Base-by-base conservation (phyloP, 202 grass and related monocot genomes). In the Miscanthus sacchariflorus region DNA sequence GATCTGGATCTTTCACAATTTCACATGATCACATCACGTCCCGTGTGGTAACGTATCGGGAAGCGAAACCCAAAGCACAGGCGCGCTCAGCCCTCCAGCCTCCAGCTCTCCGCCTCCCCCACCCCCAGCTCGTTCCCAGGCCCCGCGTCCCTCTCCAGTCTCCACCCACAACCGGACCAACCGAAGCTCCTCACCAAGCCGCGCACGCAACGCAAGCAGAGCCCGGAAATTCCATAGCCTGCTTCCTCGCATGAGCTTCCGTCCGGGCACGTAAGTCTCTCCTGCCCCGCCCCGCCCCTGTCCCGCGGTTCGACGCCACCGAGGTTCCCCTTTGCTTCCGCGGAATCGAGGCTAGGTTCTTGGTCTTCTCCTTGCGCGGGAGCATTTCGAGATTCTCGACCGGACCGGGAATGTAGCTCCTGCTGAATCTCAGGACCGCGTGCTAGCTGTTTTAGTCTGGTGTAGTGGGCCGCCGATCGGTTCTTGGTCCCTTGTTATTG, bases 221-320 rank as follows among this genome's bases (percentile, higher is more conserved):
- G 18, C 28, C 28, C 28, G 28, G 12, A 38, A 58, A 35, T 12
- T 73, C 35, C 49, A 35, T 12, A 4, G 35, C 5, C 68, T 72
- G 9, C 81, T 9, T 63, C 28, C 28, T n/a, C 81, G 12, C 81
- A 10, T 48, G 85, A 81, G 85, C 79, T 88, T 52, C 77, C n/a
- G 35, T 52, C 36, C 64, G 4, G 38, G 9, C 76, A 66, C 82
- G 90, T 91, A 88, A 85, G 77, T 85, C 19, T 44, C 19, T 83
- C 6, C 4, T 7, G 19, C 24, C 40, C 63, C 63, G 25, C 27
- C 44, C 66, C 66, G 48, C 56, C 7, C 17, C 9, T 7, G 18
- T 5, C 17, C 30, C 12, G 2, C 54, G 21, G 5, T 15, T 70
- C 36, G 39, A 30, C 5, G 48, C 49, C 70, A n/a, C 18, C 72